Conservation (phyloP, 1,139 yeast species). For the Geotrichum klebahnii region DNA sequence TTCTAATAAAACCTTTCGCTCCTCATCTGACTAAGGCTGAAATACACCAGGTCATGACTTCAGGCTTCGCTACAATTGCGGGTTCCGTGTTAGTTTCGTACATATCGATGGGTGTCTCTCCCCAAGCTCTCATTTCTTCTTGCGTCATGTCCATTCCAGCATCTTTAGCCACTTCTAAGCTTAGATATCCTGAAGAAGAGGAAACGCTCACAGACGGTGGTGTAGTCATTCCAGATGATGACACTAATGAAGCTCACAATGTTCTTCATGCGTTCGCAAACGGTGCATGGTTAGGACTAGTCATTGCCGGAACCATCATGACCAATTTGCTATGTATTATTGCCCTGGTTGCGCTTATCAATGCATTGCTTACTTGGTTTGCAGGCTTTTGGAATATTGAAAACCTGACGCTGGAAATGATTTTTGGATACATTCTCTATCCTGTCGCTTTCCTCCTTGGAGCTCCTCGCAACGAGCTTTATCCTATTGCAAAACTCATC, state of each 20-base stretch:
- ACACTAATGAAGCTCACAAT: slow-evolving; percentile 48
- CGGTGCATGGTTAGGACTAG: slow-evolving; percentile 59
- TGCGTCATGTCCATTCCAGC: slow-evolving; percentile 72
- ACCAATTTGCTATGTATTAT: slow-evolving; percentile 61
- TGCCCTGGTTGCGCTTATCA: slow-evolving; percentile 55
- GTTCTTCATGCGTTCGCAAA: slow-evolving; percentile 61
- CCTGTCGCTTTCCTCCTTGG: slow-evolving; percentile 62
- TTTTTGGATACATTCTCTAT: slow-evolving; percentile 54
- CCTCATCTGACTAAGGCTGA: slow-evolving; percentile 61
- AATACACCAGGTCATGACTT: slow-evolving; percentile 60
- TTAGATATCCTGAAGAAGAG: slow-evolving; percentile 60
- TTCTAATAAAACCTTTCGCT: slow-evolving; percentile 57
- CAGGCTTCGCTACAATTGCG: slow-evolving; percentile 64
- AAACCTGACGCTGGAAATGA: slow-evolving; percentile 53
- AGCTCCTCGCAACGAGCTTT: slow-evolving; percentile 54
- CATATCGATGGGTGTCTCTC: slow-evolving; percentile 58
- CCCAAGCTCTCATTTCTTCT: slow-evolving; percentile 61
- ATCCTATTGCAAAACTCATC: slow-evolving; percentile 49
- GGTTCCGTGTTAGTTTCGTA: slow-evolving; percentile 64
- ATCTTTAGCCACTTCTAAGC: slow-evolving; percentile 59
- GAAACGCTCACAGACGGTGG: slow-evolving; percentile 51
- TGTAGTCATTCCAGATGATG: slow-evolving; percentile 47
- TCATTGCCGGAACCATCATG: slow-evolving; percentile 57
- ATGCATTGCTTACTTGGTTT: slow-evolving; percentile 59
- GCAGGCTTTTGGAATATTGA: slow-evolving; percentile 53